These are phyloP conservation scores for Ogataea methylovora DNA, from an alignment of 805 yeast genomes.

Conservation along the genomic window DNA sequence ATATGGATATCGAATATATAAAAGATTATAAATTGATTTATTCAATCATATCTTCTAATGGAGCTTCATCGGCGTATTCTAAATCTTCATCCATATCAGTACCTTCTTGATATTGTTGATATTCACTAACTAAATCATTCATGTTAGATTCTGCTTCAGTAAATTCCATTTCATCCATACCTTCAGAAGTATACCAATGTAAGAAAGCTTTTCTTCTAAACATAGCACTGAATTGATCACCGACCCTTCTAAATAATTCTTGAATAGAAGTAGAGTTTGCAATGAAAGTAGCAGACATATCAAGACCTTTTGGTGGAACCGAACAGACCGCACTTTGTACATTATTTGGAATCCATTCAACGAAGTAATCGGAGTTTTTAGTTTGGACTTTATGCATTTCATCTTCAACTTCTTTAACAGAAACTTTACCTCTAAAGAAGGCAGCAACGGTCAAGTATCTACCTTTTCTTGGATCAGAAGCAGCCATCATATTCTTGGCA, in stretches of 20 bases:
- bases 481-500: conserved; percentile 93
- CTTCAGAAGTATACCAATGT: conserved; percentile 94
- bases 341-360: conserved; percentile 94
- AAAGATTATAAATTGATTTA: conserved; percentile 4
- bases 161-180: conserved; percentile 94
- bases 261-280: conserved; percentile 92
- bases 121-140: conserved; percentile 82
- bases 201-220: conserved; percentile 90
- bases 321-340: conserved; percentile 92
- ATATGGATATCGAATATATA: not conserved
- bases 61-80: conserved; percentile 62
- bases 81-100: conserved; percentile 70
- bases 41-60: conserved; percentile 42
- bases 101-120: conserved; percentile 86
- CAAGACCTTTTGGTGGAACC: conserved; percentile 78
- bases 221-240: conserved; percentile 87
- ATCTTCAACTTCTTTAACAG: conserved; percentile 90
- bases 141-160: conserved; percentile 90
- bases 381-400: conserved; percentile 82
- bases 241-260: conserved; percentile 83
- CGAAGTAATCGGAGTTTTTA: conserved; percentile 75
- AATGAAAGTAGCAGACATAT: conserved; percentile 87
- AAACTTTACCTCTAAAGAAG: conserved; percentile 88
- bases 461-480: conserved; percentile 85
- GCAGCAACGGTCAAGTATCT: conserved; percentile 91